Percentiles rank a stretch among this genome's conserved stretches.
These are phyloP conservation scores for Vigna trinervia DNA, from an alignment of 306 rosid species.

Conservation along the genomic window DNA sequence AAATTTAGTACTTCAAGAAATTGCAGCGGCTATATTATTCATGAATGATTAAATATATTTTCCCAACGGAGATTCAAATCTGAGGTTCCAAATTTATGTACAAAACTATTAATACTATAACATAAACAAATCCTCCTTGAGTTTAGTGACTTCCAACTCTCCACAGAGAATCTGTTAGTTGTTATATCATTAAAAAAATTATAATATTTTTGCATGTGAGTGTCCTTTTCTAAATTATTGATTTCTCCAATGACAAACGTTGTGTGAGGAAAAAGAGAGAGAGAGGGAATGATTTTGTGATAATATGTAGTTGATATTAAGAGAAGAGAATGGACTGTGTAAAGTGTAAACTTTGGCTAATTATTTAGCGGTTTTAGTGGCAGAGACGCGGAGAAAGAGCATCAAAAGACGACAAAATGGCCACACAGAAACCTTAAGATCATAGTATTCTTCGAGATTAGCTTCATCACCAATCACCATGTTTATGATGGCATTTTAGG, in stretches of 20 bases:
- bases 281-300: conserved; percentile 54
- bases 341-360: conserved; percentile 13
- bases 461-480: conserved; percentile 31
- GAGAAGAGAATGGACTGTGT: conserved; percentile 1
- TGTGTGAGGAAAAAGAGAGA: conserved; percentile 41
- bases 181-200: conserved; percentile 42
- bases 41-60: conserved; percentile 45
- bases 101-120: conserved; percentile 18
- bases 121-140: conserved; percentile 47
- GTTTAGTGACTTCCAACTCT: conserved; percentile 69
- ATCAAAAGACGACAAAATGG: conserved; percentile 65
- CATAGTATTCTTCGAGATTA: conserved; percentile 40
- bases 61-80: conserved; percentile 47
- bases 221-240: conserved; percentile 28
- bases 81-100: conserved; percentile 38
- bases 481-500: conserved; percentile 33
- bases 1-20: conserved; percentile 40
- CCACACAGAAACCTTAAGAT: conserved; percentile 35
- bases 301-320: conserved; percentile 40
- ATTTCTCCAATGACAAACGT: conserved; percentile 35
- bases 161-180: conserved; percentile 36
- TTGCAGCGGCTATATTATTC: conserved; percentile 40
- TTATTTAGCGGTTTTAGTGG: conserved; percentile 39
- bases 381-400: conserved; percentile 42
- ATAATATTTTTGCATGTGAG: conserved; percentile 41